Percentiles rank a stretch among this genome's conserved stretches.
Conservation (phyloP, 306 rosid species). For the Trifolium fragiferum region DNA sequence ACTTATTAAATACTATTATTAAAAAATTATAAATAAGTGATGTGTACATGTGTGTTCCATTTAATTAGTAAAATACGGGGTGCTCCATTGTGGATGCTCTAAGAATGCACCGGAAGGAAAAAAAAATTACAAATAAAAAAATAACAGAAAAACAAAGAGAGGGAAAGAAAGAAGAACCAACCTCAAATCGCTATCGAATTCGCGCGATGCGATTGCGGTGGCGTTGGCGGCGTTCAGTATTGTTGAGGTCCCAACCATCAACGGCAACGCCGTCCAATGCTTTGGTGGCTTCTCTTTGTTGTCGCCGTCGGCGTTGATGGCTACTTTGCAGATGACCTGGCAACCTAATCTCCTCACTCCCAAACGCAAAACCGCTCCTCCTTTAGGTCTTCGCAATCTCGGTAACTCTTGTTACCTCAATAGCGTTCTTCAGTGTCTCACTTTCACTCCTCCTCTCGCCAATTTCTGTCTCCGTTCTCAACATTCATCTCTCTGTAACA, state of each 20-base stretch:
- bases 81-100: too few relatives aligned
- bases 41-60: too few relatives aligned
- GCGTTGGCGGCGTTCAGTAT: constrained; percentile 48
- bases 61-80: too few relatives aligned
- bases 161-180: constrained; percentile 28
- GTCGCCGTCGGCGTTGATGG: constrained; percentile 78
- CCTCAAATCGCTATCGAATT: constrained; percentile 37
- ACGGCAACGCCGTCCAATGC: constrained; percentile 78
- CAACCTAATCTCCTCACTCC: constrained; percentile 88
- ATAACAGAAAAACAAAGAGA: constrained; percentile 11
- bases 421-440: constrained; percentile 99
- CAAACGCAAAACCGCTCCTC: constrained; percentile 79
- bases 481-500: constrained; percentile 76
- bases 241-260: constrained; percentile 24
- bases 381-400: constrained; percentile 88
- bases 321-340: constrained; percentile 91
- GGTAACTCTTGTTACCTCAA: constrained; percentile 99
- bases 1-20: too few relatives aligned
- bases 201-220: constrained; percentile 80
- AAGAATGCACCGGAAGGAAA: constrained; percentile 41
- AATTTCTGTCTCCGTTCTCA: constrained; percentile 90
- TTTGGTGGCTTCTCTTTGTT: constrained; percentile 40
- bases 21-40: too few relatives aligned
- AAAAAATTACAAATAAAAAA: background rate
- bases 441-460: constrained; percentile 99